phyloP scores from a whole-genome alignment of 2,329 filamentous ascomycete species.

The Calcarisporium arbuscula region DNA sequence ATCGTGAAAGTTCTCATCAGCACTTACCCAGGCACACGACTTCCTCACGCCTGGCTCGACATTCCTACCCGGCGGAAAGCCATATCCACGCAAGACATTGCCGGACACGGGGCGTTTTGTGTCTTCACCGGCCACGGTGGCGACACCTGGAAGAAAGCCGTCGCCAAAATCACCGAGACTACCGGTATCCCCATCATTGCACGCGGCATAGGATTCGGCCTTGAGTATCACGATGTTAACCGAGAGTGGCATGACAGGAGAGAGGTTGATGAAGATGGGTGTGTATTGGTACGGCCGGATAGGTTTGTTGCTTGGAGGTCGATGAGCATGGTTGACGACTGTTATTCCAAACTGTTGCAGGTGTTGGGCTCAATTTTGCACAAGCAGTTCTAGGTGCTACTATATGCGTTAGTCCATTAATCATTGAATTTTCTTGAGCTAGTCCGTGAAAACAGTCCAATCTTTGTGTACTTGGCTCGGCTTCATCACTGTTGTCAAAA shows the following conservation, averaged over 20 bases:
- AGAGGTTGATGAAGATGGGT: slow-evolving; percentile 51
- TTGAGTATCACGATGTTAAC: slow-evolving; percentile 58
- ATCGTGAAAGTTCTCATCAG: slow-evolving; percentile 36
- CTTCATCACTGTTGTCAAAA: too few relatives aligned
- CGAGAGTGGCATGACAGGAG: slow-evolving; percentile 49
- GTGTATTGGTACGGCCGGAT: slow-evolving; percentile 53
- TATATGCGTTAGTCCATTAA: too few relatives aligned
- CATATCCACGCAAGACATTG: slow-evolving; percentile 54
- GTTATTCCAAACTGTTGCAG: too few relatives aligned
- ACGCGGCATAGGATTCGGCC: slow-evolving; percentile 48
- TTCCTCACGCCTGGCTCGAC: slow-evolving; percentile 60
- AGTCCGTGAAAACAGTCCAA: too few relatives aligned
- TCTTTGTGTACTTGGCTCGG: too few relatives aligned
- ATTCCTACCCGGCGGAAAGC: slow-evolving; percentile 33
- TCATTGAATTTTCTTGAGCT: too few relatives aligned
- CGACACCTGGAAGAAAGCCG: slow-evolving; percentile 45
- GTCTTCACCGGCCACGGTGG: slow-evolving; percentile 52
- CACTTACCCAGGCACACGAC: slow-evolving; percentile 52
- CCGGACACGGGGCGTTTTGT: slow-evolving; percentile 46
- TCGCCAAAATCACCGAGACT: slow-evolving; percentile 25
- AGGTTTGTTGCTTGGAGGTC: slow-evolving; percentile 49
- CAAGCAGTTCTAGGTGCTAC: too few relatives aligned
- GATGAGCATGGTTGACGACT: too few relatives aligned
- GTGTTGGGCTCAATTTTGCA: too few relatives aligned
- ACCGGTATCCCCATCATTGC: slow-evolving; percentile 40